Base-by-base conservation (phyloP, 495 filamentous ascomycete species). In the Jackrogersella minutella region DNA sequence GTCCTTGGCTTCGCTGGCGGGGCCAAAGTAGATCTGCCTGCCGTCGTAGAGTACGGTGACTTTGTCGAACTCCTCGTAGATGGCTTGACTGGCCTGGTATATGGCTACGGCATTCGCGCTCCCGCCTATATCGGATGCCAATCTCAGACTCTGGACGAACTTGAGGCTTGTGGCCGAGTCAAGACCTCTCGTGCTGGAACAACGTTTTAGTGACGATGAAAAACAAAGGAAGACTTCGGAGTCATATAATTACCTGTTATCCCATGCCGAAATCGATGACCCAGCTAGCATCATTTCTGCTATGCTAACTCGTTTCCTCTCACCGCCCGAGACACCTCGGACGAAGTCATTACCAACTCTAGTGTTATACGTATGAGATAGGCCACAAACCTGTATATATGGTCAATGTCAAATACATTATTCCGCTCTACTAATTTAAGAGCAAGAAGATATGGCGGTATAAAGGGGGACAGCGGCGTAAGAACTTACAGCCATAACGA, bases 311-410 rank as follows among this genome's bases (percentile, higher is more conserved):
- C 49, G 49, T 33, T 52, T 52, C 49, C 49, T 36, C 17, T 52
- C 49, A 11, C 49, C 49, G 14, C 49, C 49, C 7, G 49, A 52
- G 31, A 52, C 49, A 52, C 49, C 49, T n/a, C 49, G 49, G 49
- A 52, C 36, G 49, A 52, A 52, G 31, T 52, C 49, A 22, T 52
- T 52, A 10, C 49, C 49, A 5, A 52, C 49, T 36, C 49, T 34
- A n/a, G 49, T 52, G 4, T 52, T 17, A 33, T 52, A 52, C 49
- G 49, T 52, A 52, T 52, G 49, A 37, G 49, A 52, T 36, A 52
- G 17, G 30, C 49, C 49, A 6, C 49, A 52, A 1, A 52, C 49
- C 49, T 52, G 24, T 2, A 6, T n/a, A 22, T 13, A 37, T 34
- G 11, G 31, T 52, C 24, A 21, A 22, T 36, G 22, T 1, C 11